A percentile compares a stretch with the other conserved stretches of the same genome.
Evolutionary conservation across 129 eudicot species (phyloP).

Genomic region (Mikania micrantha): DNA sequence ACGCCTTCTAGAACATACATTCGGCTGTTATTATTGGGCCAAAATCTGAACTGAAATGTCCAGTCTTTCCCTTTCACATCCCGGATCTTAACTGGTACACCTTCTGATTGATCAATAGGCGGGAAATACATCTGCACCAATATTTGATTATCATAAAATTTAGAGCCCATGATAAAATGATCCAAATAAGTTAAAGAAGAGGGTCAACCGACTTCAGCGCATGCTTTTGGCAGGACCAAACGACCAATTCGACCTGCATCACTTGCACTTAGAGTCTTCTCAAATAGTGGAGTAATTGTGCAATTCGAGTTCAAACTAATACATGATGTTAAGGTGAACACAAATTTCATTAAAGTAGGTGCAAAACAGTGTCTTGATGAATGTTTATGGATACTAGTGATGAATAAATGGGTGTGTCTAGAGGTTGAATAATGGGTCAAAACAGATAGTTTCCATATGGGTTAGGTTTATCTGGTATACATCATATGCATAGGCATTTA

Average conservation of each 20-base stretch:
- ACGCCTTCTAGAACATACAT: slow-evolving; percentile 98
- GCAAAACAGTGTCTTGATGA: not conserved
- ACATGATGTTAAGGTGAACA: slow-evolving; percentile 34
- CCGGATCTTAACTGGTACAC: slow-evolving; percentile 67
- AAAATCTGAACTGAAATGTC: slow-evolving; percentile 96
- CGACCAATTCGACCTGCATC: slow-evolving; percentile 98
- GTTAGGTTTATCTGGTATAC: not conserved
- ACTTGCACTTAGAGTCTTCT: slow-evolving; percentile 92
- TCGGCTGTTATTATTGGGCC: slow-evolving; percentile 98
- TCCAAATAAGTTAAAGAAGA: slow-evolving; percentile 10
- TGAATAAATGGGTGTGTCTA: not conserved
- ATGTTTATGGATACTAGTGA: not conserved
- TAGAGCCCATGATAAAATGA: not conserved
- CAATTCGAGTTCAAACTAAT: slow-evolving; percentile 66
- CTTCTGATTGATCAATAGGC: slow-evolving; percentile 72
- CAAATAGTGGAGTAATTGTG: slow-evolving; percentile 57
- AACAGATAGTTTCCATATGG: not conserved
- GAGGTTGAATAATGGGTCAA: not conserved
- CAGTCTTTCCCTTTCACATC: slow-evolving; percentile 94
- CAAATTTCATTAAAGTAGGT: not conserved
- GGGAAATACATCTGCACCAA: slow-evolving; percentile 79
- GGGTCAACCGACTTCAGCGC: slow-evolving; percentile 79
- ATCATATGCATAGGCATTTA: not conserved
- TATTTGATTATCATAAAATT: slow-evolving; percentile 7
- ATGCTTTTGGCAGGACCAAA: slow-evolving; percentile 92